Conservation (phyloP, 139 green algal species). For the Micromonas pusilla region DNA sequence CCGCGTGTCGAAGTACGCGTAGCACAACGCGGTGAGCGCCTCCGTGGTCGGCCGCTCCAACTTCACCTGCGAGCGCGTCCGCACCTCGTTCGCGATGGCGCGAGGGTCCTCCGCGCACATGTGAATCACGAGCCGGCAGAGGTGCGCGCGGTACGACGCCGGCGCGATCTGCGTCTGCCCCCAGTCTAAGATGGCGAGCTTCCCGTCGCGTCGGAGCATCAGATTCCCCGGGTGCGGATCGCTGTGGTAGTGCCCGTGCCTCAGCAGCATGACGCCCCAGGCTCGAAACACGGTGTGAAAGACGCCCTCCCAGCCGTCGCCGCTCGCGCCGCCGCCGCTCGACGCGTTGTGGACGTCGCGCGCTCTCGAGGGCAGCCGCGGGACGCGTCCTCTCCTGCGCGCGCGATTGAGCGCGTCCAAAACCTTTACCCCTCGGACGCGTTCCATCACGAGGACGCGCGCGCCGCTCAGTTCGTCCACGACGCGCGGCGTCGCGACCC, state of each 20-base stretch:
- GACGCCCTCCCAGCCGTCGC: constrained; percentile 20
- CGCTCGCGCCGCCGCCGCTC: neutral
- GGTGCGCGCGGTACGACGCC: constrained; percentile 4
- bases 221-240: constrained; percentile 48
- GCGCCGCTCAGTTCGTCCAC: neutral
- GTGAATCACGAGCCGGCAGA: constrained; percentile 5
- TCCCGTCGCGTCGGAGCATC: constrained; percentile 33
- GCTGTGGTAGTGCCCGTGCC: constrained; percentile 39
- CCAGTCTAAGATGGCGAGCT: constrained; percentile 39
- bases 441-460: constrained; percentile 21
- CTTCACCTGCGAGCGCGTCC: neutral
- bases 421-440: constrained; percentile 16
- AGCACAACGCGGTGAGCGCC: constrained; percentile 14
- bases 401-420: constrained; percentile 19
- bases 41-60: constrained; percentile 24
- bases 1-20: constrained; percentile 30
- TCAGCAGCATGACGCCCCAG: constrained; percentile 37
- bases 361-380: neutral
- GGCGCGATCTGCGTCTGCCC: constrained; percentile 25
- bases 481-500: neutral
- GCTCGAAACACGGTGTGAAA: constrained; percentile 27
- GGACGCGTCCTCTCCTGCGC: neutral
- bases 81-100: constrained; percentile 9
- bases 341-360: neutral
- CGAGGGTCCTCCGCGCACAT: constrained; percentile 15